Evolutionary conservation across 768 basidiomycete species (phyloP).

Genomic region (Mycena crocata): DNA sequence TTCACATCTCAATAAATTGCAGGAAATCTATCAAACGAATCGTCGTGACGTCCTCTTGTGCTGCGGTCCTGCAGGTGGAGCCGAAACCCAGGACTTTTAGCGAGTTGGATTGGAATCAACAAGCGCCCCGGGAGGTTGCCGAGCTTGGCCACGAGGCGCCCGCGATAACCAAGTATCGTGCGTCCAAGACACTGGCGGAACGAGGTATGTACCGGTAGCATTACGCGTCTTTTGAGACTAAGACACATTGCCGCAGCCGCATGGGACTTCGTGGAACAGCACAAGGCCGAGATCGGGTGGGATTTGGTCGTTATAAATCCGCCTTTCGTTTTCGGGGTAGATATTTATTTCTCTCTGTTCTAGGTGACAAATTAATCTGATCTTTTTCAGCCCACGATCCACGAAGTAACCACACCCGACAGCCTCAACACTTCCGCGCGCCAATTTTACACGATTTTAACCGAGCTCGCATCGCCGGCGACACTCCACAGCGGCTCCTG

Average conservation of each 20-base stretch:
- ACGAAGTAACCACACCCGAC: slow-evolving; percentile 43
- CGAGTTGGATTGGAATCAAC: slow-evolving; percentile 72
- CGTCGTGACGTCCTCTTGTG: slow-evolving; percentile 69
- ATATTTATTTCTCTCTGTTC: neutral
- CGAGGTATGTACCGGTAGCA: slow-evolving; percentile 46
- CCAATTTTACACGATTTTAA: slow-evolving; percentile 35
- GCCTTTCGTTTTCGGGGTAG: slow-evolving; percentile 55
- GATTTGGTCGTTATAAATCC: slow-evolving; percentile 67
- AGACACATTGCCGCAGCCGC: slow-evolving; percentile 41
- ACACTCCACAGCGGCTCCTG: neutral
- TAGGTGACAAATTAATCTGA: too few relatives aligned
- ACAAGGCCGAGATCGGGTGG: slow-evolving; percentile 56
- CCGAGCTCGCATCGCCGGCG: neutral
- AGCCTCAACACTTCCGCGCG: slow-evolving; percentile 50
- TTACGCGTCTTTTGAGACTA: neutral
- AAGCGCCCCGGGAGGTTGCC: slow-evolving; percentile 57
- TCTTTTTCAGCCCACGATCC: slow-evolving; percentile 50
- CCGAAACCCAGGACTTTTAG: slow-evolving; percentile 46
- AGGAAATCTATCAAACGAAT: slow-evolving; percentile 62
- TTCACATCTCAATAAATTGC: too few relatives aligned
- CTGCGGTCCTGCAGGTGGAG: slow-evolving; percentile 51
- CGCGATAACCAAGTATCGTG: slow-evolving; percentile 59
- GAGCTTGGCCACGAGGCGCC: slow-evolving; percentile 60
- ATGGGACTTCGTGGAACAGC: slow-evolving; percentile 47
- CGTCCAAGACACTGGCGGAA: slow-evolving; percentile 73